These are phyloP conservation scores for Globisporangium nagaii DNA, from an alignment of 352 stramenopile species.

Conservation along the genomic window DNA sequence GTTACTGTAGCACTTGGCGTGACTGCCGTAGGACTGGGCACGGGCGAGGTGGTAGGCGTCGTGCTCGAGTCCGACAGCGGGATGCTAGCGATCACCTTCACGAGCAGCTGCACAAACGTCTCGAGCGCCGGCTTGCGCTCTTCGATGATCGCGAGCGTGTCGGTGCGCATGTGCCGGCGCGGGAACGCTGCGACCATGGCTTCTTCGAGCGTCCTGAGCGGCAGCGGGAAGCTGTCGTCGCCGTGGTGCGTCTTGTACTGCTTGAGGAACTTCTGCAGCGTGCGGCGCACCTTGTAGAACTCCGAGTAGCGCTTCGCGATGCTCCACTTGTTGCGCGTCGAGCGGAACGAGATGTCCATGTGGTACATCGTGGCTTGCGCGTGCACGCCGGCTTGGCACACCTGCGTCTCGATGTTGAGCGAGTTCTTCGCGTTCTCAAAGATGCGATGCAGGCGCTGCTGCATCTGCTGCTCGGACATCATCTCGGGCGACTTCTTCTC, in stretches of 20 bases:
- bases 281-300: constrained; percentile 66
- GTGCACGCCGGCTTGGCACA: constrained; percentile 38
- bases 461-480: constrained; percentile 59
- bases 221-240: constrained; percentile 13
- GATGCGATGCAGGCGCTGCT: constrained; percentile 64
- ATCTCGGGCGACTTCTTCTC: background rate
- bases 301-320: constrained; percentile 86
- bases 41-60: background rate
- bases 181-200: constrained; percentile 55
- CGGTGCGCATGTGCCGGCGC: constrained; percentile 60
- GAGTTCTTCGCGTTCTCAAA: constrained; percentile 74
- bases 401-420: constrained; percentile 78
- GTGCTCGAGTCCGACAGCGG: constrained; percentile 32
- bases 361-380: constrained; percentile 78
- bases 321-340: constrained; percentile 82
- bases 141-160: constrained; percentile 73
- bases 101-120: constrained; percentile 73
- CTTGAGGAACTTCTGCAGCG: constrained; percentile 63
- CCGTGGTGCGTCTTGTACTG: constrained; percentile 36
- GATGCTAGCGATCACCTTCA: constrained; percentile 79
- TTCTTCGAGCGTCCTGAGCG: constrained; percentile 45
- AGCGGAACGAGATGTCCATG: constrained; percentile 84
- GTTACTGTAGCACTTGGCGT: constrained; percentile 8
- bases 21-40: constrained; percentile 12
- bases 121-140: constrained; percentile 62